phyloP scores from a whole-genome alignment of 2,329 filamentous ascomycete species.

The Paraphaeosphaeria sporulosa region DNA sequence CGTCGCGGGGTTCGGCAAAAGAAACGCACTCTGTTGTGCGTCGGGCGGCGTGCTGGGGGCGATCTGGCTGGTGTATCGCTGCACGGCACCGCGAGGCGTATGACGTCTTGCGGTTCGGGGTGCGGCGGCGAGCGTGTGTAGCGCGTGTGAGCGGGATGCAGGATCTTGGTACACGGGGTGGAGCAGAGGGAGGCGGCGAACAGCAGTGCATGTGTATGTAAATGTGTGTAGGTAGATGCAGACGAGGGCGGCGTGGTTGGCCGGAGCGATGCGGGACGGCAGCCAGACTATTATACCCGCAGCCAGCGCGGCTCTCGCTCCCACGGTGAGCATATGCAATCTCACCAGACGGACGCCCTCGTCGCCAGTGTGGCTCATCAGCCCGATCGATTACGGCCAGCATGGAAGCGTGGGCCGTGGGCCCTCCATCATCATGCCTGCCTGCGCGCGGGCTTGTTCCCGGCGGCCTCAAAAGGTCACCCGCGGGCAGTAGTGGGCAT shows the following conservation, averaged over 20 bases:
- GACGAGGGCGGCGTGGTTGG: constrained; percentile 14
- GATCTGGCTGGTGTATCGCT: constrained; percentile 9
- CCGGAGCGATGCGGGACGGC: constrained; percentile 23
- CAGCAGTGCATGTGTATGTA: not conserved
- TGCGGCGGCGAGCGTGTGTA: not conserved
- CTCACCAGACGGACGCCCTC: not conserved
- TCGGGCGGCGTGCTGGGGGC: constrained; percentile 13
- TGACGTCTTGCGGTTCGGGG: constrained; percentile 3
- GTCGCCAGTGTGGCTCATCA: constrained; percentile 25
- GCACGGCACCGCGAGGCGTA: constrained; percentile 3
- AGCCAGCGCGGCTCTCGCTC: constrained; percentile 20
- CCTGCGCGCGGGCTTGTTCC: constrained; percentile 19
- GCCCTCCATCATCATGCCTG: constrained; percentile 23
- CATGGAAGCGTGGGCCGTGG: not conserved
- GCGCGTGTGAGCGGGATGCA: not conserved
- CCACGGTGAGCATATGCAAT: not conserved
- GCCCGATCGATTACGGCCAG: constrained; percentile 7
- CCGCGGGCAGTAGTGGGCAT: constrained; percentile 17
- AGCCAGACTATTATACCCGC: constrained; percentile 19
- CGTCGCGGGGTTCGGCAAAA: constrained; percentile 29
- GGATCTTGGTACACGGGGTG: not conserved
- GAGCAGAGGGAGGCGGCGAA: not conserved
- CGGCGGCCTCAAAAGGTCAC: constrained; percentile 43
- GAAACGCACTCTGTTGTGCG: constrained; percentile 27
- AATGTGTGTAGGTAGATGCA: not conserved